Base-by-base conservation (phyloP, 192 early-diverging fungal genomes). In the Backusella mclennaniae region DNA sequence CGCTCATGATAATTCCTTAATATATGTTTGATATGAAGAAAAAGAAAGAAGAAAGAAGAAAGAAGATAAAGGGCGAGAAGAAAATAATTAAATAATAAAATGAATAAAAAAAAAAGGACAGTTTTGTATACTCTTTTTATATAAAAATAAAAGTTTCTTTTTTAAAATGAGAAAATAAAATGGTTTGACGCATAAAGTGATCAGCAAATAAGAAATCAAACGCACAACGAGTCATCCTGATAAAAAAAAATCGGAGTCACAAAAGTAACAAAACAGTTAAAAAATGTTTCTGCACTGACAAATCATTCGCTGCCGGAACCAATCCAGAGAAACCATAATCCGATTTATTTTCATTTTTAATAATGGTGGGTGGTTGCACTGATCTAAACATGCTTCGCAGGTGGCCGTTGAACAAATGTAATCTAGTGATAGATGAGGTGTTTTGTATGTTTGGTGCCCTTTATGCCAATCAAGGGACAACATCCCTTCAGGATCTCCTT, bases 151-250 rank as follows among this genome's bases (percentile, higher is more conserved):
- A 35, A 49, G 46, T 49, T 35, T 38, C 21, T 41, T 38, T 41
- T 41, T 68, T 68, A n/a, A 68, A 68, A 68, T 35, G 19, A 33
- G 33, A 35, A 68, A 39, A 68, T 4, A 36, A 41, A 38, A 38
- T 12, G 35, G 31, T 67, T 35, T 67, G 35, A 35, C 67, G 35
- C 31, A 67, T 67, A 67, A 49, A 49, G 0, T 49, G 46, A n/a
- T 49, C 46, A 49, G 67, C 35, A 69, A 69, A 35, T 38, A 69
- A 69, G 67, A n/a, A 35, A 67, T 6, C 33, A 19, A 69, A 39
- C 36, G 15, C 36, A 69, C 33, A 69, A 69, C 12, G 67, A 69
- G 67, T 69, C 67, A 69, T 69, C 6, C 15, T 68, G 19, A 59
- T 12, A 21, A n/a, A 11, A 36, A 15, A 11, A 36, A 15, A 3